Conservation (phyloP, 2,329 filamentous ascomycete genomes). For the Endothia cerciana region DNA sequence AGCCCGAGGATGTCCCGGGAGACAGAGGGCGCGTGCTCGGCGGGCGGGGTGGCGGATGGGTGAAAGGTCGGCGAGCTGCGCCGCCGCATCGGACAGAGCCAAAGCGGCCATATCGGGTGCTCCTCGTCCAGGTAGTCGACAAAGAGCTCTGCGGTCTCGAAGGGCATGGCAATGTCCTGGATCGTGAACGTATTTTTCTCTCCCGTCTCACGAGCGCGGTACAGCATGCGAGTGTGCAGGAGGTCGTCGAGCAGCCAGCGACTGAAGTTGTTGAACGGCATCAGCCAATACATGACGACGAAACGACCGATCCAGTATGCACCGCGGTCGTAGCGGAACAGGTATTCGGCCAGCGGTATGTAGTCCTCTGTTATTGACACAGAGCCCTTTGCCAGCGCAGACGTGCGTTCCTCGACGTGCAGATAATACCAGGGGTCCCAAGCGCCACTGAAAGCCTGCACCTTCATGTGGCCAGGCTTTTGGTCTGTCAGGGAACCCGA, state of each 20-base stretch:
- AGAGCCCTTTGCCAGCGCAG: conserved; percentile 29
- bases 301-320: conserved; percentile 74
- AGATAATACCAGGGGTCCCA: conserved; percentile 79
- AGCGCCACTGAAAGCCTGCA: conserved; percentile 60
- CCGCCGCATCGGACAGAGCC: conserved; percentile 61
- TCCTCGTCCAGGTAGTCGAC: conserved; percentile 56
- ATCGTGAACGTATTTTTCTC: conserved; percentile 69
- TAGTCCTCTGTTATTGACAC: conserved; percentile 47
- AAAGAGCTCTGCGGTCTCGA: conserved; percentile 54
- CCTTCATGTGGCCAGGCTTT: conserved; percentile 41
- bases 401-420: conserved; percentile 60
- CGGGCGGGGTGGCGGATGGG: conserved; percentile 48
- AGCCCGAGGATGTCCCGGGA: conserved; percentile 9
- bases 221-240: conserved; percentile 74
- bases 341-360: conserved; percentile 71
- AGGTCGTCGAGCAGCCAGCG: conserved; percentile 74
- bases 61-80: conserved; percentile 58
- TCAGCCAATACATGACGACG: conserved; percentile 66
- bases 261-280: conserved; percentile 68
- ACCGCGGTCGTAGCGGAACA: conserved; percentile 76
- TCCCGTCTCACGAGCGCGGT: conserved; percentile 70
- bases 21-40: background rate
- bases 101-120: conserved; percentile 62
- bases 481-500: conserved; percentile 65
- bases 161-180: conserved; percentile 67